These are phyloP conservation scores for Colletotrichum sp. DNA, from an alignment of 2,329 filamentous ascomycete genomes.

Conservation along the genomic window DNA sequence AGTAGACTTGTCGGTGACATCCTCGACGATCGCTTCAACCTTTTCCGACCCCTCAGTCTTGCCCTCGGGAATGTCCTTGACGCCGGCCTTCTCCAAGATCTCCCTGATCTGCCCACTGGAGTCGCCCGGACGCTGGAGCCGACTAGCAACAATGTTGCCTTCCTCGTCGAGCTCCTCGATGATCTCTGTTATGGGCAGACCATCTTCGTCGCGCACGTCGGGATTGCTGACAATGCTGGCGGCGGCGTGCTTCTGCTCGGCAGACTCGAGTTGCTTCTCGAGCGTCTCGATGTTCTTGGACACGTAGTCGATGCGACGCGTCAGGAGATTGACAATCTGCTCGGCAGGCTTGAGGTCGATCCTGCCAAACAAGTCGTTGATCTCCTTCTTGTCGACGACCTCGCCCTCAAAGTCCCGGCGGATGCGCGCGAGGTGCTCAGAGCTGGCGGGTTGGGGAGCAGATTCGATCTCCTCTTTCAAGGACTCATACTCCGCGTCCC, in stretches of 20 bases:
- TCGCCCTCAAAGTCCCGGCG: constrained; percentile 66
- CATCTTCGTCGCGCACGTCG: constrained; percentile 69
- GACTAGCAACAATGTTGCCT: constrained; percentile 78
- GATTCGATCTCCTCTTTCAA: constrained; percentile 81
- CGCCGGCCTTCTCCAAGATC: constrained; percentile 77
- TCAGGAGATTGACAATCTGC: constrained; percentile 72
- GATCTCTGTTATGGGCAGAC: constrained; percentile 86
- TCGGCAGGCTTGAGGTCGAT: constrained; percentile 54
- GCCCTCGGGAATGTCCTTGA: constrained; percentile 50
- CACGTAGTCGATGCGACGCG: constrained; percentile 87
- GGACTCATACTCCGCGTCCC: constrained; percentile 90
- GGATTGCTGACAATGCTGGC: constrained; percentile 65
- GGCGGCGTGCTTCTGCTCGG: constrained; percentile 73
- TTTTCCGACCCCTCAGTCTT: background rate
- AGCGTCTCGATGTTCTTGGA: constrained; percentile 78
- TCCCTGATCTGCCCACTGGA: constrained; percentile 72
- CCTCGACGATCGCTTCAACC: constrained; percentile 15
- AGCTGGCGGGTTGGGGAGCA: constrained; percentile 51
- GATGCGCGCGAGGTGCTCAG: constrained; percentile 62
- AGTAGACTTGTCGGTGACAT: constrained; percentile 10
- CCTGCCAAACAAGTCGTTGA: constrained; percentile 54
- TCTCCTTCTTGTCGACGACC: constrained; percentile 63
- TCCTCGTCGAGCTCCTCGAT: constrained; percentile 91
- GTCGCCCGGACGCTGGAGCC: constrained; percentile 70
- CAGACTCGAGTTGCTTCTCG: constrained; percentile 72